Conservation (phyloP, 2,329 filamentous ascomycete genomes). For the Epichloe typhina region DNA sequence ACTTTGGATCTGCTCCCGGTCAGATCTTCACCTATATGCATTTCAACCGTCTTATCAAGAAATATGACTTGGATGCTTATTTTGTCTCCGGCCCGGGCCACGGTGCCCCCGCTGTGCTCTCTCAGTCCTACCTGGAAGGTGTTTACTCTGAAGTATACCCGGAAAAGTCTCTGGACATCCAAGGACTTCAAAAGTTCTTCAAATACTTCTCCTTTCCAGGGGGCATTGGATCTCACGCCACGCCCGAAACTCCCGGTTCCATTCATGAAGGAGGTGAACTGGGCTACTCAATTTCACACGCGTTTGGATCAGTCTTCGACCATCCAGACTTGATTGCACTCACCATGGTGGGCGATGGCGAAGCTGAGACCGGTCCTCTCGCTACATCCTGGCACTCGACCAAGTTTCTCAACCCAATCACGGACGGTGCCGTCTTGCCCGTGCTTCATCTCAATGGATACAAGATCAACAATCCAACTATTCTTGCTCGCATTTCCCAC, state of each 20-base stretch:
- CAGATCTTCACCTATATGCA: conserved; percentile 74
- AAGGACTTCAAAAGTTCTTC: conserved; percentile 64
- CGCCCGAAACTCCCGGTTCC: conserved; percentile 64
- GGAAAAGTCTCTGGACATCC: conserved; percentile 53
- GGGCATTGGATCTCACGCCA: conserved; percentile 65
- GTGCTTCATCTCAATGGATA: conserved; percentile 72
- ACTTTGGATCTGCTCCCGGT: conserved; percentile 70
- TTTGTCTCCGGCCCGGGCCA: conserved; percentile 69
- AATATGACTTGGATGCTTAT: conserved; percentile 58
- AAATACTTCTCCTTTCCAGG: conserved; percentile 75
- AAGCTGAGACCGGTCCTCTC: conserved; percentile 68
- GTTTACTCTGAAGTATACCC: conserved; percentile 68
- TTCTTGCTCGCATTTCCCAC: conserved; percentile 61
- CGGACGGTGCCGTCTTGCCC: conserved; percentile 63
- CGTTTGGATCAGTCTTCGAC: conserved; percentile 66
- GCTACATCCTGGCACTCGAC: conserved; percentile 73
- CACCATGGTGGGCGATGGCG: conserved; percentile 69
- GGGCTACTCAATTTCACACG: conserved; percentile 69
- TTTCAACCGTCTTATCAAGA: conserved; percentile 71
- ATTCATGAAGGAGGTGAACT: conserved; percentile 71
- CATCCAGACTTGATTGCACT: conserved; percentile 61
- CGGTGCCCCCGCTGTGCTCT: conserved; percentile 62
- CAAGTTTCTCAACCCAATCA: conserved; percentile 70
- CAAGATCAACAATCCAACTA: conserved; percentile 72
- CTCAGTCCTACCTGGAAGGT: conserved; percentile 65